Evolutionary conservation across 2,329 filamentous ascomycete genomes (phyloP).

Genomic region (Aspergillus hiratsukae): DNA sequence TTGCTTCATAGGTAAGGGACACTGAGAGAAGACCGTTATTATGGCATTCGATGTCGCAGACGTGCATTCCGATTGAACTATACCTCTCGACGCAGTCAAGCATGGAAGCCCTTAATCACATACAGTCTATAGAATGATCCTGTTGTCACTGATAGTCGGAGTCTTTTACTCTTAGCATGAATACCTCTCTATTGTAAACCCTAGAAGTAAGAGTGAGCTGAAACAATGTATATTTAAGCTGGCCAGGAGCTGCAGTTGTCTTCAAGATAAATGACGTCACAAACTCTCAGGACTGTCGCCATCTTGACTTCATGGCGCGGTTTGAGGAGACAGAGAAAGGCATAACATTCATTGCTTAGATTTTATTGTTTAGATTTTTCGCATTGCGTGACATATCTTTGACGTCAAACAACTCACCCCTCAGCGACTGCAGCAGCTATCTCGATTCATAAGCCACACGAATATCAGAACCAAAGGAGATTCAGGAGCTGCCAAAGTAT

Average conservation of each 20-base stretch:
- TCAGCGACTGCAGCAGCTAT: neutral
- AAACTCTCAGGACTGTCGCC: neutral
- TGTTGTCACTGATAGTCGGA: neutral
- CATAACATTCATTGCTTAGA: neutral
- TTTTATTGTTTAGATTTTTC: neutral
- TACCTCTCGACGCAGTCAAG: too few relatives aligned
- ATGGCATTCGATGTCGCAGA: too few relatives aligned
- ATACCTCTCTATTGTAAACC: neutral
- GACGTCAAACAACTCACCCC: conserved; percentile 11
- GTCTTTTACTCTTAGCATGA: neutral
- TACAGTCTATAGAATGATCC: neutral
- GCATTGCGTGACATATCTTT: conserved; percentile 9
- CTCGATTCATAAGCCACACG: neutral
- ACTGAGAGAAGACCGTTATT: too few relatives aligned
- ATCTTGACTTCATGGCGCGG: conserved; percentile 4
- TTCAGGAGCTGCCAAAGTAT: neutral
- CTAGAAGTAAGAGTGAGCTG: neutral
- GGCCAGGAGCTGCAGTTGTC: too few relatives aligned
- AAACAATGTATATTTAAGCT: too few relatives aligned
- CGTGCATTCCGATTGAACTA: too few relatives aligned
- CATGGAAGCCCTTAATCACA: neutral
- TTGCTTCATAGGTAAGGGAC: too few relatives aligned
- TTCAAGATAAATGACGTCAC: neutral
- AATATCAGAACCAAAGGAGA: neutral
- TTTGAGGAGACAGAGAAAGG: neutral